Base-by-base conservation (phyloP, 352 stramenopile genomes). In the Pythium biforme region DNA sequence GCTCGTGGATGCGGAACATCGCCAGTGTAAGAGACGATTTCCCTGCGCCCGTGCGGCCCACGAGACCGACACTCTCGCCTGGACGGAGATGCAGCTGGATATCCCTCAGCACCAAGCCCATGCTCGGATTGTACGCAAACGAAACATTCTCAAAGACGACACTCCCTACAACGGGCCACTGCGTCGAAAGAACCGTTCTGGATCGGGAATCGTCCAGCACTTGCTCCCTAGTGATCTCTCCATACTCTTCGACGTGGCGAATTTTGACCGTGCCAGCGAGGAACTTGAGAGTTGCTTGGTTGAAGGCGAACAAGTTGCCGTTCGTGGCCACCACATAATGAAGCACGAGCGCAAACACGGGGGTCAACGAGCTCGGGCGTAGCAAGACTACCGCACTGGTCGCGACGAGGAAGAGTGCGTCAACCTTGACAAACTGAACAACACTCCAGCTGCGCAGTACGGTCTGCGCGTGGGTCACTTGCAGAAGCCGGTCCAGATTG, bases 281-380 rank as follows among this genome's bases (percentile, higher is more conserved):
- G 61, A 37, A 69, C 79, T 29, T 85, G 77, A 31, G 74, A 83
- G 33, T 92, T 77, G 47, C 87, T 77, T 3, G 72, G 63, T 37
- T 66, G 70, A 55, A 60, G 17, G 15, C 8, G 40, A 50, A 60
- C 5, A 66, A 5, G 19, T 60, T 23, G 9, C 6, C 6, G 31
- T 55, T 60, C 19, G 54, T 23, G 9, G 27, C 14, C 2, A 55
- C 10, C 8, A 60, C 39, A 75, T 88, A 96, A 31, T 83, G 80
- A 29, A 96, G 80, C 4, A 91, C 59, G 10, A 96, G 63, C 1
- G 70, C 88, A 22, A 81, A 71, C n/a, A 96, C 23, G 5, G 85
- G 66, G 11, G 55, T 25, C n/a, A n/a, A 31, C 62, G 23, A 6
- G 37, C 20, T 48, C 25, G 17, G 26, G 45, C n/a, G 14, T 17